phyloP scores from a whole-genome alignment of 2,329 filamentous ascomycete species.

The Penicillium sp. region DNA sequence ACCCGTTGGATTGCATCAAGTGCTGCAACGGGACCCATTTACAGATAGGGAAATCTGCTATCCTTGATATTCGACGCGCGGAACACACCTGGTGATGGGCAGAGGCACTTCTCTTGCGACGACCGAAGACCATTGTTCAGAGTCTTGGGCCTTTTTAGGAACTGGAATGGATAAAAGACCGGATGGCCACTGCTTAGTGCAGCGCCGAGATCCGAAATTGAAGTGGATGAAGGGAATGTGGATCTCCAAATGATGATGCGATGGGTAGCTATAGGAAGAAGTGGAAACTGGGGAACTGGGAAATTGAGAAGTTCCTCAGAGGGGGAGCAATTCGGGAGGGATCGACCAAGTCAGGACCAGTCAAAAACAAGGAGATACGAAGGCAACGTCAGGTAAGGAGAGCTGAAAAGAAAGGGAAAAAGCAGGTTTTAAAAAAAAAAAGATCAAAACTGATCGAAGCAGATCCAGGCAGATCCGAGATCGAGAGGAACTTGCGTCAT shows the following conservation, averaged over 20 bases:
- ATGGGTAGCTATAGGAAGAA: not conserved
- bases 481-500: constrained; percentile 24
- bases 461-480: constrained; percentile 11
- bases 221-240: constrained; percentile 14
- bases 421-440: not conserved
- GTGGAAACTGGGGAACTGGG: not conserved
- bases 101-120: constrained; percentile 37
- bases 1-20: constrained; percentile 3
- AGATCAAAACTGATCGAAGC: not conserved
- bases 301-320: constrained; percentile 1
- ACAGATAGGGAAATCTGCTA: not conserved
- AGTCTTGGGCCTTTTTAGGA: not conserved
- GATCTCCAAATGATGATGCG: constrained; percentile 6
- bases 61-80: not conserved
- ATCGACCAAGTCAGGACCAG: not conserved
- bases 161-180: not conserved
- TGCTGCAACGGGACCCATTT: not conserved
- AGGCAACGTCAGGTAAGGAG: constrained; percentile 2
- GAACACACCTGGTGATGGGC: constrained; percentile 41
- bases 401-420: not conserved
- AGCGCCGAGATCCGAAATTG: constrained; percentile 23
- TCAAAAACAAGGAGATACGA: constrained; percentile 3
- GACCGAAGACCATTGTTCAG: constrained; percentile 39
- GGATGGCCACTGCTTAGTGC: constrained; percentile 23
- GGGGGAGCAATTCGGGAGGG: constrained; percentile 1